Base-by-base conservation (phyloP, 2,329 filamentous ascomycete species). In the Daldinia sp. region DNA sequence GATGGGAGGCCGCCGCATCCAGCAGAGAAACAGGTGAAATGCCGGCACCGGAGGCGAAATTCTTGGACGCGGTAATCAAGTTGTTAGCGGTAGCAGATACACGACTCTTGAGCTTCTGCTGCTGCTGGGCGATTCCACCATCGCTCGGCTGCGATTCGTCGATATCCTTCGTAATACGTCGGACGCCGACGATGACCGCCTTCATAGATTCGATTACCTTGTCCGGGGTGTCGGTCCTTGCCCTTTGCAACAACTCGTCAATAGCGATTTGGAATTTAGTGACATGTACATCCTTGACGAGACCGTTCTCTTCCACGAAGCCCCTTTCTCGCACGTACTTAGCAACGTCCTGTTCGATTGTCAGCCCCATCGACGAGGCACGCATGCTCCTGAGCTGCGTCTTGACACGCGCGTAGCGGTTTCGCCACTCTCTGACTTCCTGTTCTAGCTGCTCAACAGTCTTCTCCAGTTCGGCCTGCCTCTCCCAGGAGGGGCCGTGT, bases 81-180 rank as follows among this genome's bases (percentile, higher is more conserved):
- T 94, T 95, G 81, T 98, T 98, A 49, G 95, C 94, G 1, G 94
- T 96, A 2, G 90, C 90, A n/a, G 93, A 96, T 2, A 98, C 90
- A 61, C 90, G 90, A 50, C 87, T 85, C 77, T 92, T 96, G 63
- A 96, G 83, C 76, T 90, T 93, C 25, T 83, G 80, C 67, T 88
- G 87, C 65, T 89, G 81, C 67, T 87, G 85, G 34, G 79, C 76
- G 25, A 82, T 66, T 13, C 85, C 81, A 32, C 85, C 85, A 64
- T 86, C 84, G 32, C 78, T 83, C 1, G 82, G 77, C 8, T 80
- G 77, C 10, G 85, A 81, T 47, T 86, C 83, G 54, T 89, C 88
- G 25, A 97, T 86, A 69, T 95, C 93, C 71, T 91, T 90, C 19
- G 91, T 93, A 68, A 99, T 94, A 63, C 89, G 87, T 61, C 94